phyloP scores from a whole-genome alignment of 441 rosid species.

The Brassica hybrid region DNA sequence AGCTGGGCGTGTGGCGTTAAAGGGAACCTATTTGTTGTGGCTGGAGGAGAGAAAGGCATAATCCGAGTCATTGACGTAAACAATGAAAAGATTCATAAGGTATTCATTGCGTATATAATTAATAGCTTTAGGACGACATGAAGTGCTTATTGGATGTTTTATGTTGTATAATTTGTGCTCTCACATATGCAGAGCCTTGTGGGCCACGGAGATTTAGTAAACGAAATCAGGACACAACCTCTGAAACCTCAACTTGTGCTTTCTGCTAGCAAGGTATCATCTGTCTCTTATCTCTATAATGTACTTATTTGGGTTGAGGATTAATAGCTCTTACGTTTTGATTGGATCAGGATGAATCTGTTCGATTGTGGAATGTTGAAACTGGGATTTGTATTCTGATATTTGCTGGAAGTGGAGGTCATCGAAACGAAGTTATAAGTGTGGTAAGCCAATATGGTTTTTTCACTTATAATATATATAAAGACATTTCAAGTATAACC shows the following conservation, averaged over 20 bases:
- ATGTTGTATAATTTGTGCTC: constrained; percentile 28
- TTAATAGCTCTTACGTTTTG: constrained; percentile 32
- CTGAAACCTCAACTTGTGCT: constrained; percentile 85
- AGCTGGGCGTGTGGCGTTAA: constrained; percentile 85
- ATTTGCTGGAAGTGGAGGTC: constrained; percentile 98
- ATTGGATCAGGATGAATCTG: constrained; percentile 84
- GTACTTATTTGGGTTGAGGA: constrained; percentile 21
- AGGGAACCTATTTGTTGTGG: constrained; percentile 73
- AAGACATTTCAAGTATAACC: constrained; percentile 4
- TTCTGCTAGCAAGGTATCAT: constrained; percentile 88
- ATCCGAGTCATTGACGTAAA: constrained; percentile 87
- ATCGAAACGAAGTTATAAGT: constrained; percentile 94
- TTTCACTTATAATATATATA: not conserved
- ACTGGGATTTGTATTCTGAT: constrained; percentile 95
- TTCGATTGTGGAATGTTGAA: constrained; percentile 94
- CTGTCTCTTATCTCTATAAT: not conserved
- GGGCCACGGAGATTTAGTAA: constrained; percentile 96
- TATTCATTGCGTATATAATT: constrained; percentile 26
- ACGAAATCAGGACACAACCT: constrained; percentile 96
- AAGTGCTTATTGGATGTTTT: constrained; percentile 34
- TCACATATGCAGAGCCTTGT: constrained; percentile 69
- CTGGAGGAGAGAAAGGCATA: constrained; percentile 93
- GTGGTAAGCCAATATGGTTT: constrained; percentile 62
- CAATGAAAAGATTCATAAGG: constrained; percentile 86
- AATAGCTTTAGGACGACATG: constrained; percentile 27